Evolutionary conservation across 768 basidiomycete species (phyloP), one percentile per base, ranked within the genome.

Genomic region (Megacollybia marginata): DNA sequence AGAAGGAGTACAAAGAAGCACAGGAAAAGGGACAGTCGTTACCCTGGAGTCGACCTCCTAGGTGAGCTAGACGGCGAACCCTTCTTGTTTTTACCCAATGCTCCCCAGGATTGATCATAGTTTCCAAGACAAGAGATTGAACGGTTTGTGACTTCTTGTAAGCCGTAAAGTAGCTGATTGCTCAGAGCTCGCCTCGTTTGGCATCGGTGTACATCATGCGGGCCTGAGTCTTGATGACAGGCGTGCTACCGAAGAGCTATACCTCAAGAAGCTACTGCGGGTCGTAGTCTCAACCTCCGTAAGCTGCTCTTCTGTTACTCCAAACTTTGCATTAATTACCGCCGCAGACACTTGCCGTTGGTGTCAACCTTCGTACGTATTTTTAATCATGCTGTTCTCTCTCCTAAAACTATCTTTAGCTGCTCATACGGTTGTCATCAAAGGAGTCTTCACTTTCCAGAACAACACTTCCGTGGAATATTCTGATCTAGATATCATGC

Each of bases 131-230:
- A 83, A 84, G 59, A 74, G 80, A 23, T 66, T 92, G 11, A 65
- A 72, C 52, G 77, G 86, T 83, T 16, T 38, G n/a, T 19, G 20
- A 33, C 45, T 38, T 46, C 33, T 46, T 16, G 33, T 7, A 31
- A 35, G 5, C 2, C 18, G 43, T 7, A 13, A 33, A 33, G n/a
- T 19, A 44, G 42, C 11, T 23, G 18, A 7, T 46, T 47, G 31
- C 15, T 43, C 50, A 84, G 88, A 74, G 31, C 71, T 94, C 32
- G 83, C 82, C n/a, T 62, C 69, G 1, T 65, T 63, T 48, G 96
- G 95, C 1, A 82, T 98, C 44, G 92, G 91, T 10, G 78, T 92
- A 7, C 95, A 99, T 61, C 94, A 98, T 60, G 95, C 93, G 5
- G 95, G 95, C 2, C 65, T 97, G 46, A 76, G 70, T 11, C 61